Percentiles rank a stretch among this genome's conserved stretches.
These are phyloP conservation scores for Venturia aucupariae DNA, from an alignment of 2,329 filamentous ascomycete species.

Conservation along the genomic window DNA sequence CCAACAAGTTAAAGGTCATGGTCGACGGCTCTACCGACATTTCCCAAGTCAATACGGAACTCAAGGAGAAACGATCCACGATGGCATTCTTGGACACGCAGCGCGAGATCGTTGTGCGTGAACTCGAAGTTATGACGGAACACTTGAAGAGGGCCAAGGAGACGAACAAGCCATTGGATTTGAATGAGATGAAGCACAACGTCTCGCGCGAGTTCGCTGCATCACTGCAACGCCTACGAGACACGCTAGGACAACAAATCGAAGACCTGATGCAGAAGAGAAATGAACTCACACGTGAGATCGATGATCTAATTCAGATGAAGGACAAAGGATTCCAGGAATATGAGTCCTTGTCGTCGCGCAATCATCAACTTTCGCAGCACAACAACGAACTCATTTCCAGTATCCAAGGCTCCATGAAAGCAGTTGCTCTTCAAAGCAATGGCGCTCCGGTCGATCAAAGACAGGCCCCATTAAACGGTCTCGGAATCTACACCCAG, in stretches of 20 bases:
- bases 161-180: slow-evolving; percentile 68
- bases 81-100: slow-evolving; percentile 91
- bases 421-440: slow-evolving; percentile 5
- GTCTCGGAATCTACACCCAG: slow-evolving; percentile 51
- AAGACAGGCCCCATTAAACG: slow-evolving; percentile 38
- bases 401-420: slow-evolving; percentile 57
- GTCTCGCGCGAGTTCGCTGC: slow-evolving; percentile 54
- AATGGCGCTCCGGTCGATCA: slow-evolving; percentile 39
- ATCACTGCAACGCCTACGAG: slow-evolving; percentile 61
- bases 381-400: slow-evolving; percentile 94
- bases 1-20: slow-evolving; percentile 44
- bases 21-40: slow-evolving; percentile 52
- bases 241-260: slow-evolving; percentile 64
- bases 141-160: slow-evolving; percentile 83
- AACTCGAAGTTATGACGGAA: slow-evolving; percentile 80
- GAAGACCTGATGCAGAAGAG: slow-evolving; percentile 85
- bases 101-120: slow-evolving; percentile 88
- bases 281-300: slow-evolving; percentile 76
- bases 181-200: slow-evolving; percentile 57
- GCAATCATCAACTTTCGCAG: slow-evolving; percentile 88
- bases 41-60: slow-evolving; percentile 74
- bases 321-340: slow-evolving; percentile 91
- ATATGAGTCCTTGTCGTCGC: slow-evolving; percentile 87
- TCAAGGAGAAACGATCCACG: slow-evolving; percentile 89
- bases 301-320: slow-evolving; percentile 69